Evolutionary conservation across 2,329 filamentous ascomycete species (phyloP).

Genomic region (Epichloe sibirici): DNA sequence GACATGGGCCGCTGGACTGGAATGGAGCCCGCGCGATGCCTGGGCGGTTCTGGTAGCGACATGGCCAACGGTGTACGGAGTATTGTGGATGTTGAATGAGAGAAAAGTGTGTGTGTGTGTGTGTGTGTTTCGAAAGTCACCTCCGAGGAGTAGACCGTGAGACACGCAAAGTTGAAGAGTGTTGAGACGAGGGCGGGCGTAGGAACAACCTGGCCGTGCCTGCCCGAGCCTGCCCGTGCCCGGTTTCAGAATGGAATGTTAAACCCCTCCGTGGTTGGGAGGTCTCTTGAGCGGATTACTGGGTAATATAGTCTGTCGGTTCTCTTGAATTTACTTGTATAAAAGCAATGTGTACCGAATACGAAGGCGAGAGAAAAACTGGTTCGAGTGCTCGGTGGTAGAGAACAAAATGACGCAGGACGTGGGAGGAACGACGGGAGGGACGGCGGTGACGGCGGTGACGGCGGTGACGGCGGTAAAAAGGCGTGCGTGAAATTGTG

Average conservation of each 20-base stretch:
- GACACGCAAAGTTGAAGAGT: constrained; percentile 4
- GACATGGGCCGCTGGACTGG: constrained; percentile 7
- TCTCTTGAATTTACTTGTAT: not conserved
- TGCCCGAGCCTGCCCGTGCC: not conserved
- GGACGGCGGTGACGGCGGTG: not conserved
- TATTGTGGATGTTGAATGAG: not conserved
- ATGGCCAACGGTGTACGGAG: constrained; percentile 6
- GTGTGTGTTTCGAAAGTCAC: constrained; percentile 3
- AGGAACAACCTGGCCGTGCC: not conserved
- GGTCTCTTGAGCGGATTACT: not conserved
- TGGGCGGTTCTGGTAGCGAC: constrained; percentile 8
- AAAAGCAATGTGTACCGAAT: not conserved
- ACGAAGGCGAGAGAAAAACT: not conserved
- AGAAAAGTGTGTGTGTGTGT: not conserved
- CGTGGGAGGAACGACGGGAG: not conserved
- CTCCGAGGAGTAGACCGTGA: constrained; percentile 6
- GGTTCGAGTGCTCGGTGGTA: not conserved
- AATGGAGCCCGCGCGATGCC: constrained; percentile 9
- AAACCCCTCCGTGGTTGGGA: not conserved
- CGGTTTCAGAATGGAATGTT: not conserved
- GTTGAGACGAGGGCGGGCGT: not conserved
- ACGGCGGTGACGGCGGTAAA: not conserved
- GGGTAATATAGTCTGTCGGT: not conserved
- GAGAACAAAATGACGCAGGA: constrained; percentile 1
- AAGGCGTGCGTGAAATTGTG: constrained; percentile 1